Evolutionary conservation across 1,139 yeast species (phyloP).

Genomic region (Candida sojae): DNA sequence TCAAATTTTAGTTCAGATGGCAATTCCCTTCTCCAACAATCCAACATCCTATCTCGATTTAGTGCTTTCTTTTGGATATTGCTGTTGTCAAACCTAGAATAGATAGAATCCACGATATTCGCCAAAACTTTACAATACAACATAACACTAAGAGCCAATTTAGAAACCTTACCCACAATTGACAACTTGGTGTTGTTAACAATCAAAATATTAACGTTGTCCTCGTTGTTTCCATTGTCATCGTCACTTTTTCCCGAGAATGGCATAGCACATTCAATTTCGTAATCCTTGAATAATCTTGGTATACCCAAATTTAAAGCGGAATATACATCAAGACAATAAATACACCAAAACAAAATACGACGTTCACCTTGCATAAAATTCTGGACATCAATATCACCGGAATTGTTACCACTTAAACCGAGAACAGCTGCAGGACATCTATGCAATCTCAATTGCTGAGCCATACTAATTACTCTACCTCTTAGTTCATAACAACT

Average conservation of each 20-base stretch:
- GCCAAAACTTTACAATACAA: conserved; percentile 76
- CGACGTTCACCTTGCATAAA: conserved; percentile 80
- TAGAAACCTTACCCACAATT: conserved; percentile 69
- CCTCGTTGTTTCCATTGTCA: conserved; percentile 38
- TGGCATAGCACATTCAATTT: conserved; percentile 85
- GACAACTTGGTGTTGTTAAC: conserved; percentile 59
- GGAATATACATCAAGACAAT: conserved; percentile 73
- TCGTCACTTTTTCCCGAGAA: conserved; percentile 57
- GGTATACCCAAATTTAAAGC: conserved; percentile 83
- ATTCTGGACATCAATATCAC: conserved; percentile 51
- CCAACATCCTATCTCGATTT: conserved; percentile 68
- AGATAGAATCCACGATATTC: conserved; percentile 66
- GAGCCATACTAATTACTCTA: conserved; percentile 78
- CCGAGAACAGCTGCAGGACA: conserved; percentile 83
- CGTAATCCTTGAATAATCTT: conserved; percentile 72
- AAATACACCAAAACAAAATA: conserved; percentile 81
- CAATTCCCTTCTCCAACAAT: conserved; percentile 76
- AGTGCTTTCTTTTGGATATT: conserved; percentile 42
- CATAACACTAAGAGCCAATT: conserved; percentile 63
- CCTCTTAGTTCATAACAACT: conserved; percentile 79
- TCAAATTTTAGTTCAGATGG: conserved; percentile 66
- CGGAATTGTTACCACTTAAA: conserved; percentile 46
- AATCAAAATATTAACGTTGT: conserved; percentile 55
- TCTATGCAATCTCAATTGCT: conserved; percentile 80
- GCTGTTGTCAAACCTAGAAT: conserved; percentile 45